Percentiles rank a stretch among this genome's conserved stretches.
These are phyloP conservation scores for Canavalia ensiformis DNA, from an alignment of 306 rosid species.

Conservation along the genomic window DNA sequence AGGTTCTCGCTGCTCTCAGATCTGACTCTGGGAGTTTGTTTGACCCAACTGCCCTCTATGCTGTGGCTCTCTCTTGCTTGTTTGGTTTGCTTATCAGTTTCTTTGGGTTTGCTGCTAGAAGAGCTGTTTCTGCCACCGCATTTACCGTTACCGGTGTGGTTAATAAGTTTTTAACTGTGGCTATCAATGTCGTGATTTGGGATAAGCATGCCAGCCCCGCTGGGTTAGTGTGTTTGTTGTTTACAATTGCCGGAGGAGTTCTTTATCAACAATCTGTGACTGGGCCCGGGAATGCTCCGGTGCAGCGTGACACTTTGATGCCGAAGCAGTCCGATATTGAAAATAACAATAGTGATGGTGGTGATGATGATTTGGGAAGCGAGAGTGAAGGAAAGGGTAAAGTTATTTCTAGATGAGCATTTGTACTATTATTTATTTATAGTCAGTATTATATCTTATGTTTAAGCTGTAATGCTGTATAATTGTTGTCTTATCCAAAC, in stretches of 20 bases:
- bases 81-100: slow-evolving; percentile 94
- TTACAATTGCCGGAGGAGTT: slow-evolving; percentile 86
- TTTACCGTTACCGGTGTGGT: slow-evolving; percentile 97
- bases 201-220: slow-evolving; percentile 94
- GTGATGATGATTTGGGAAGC: slow-evolving; percentile 53
- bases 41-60: slow-evolving; percentile 62
- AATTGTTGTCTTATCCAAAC: slow-evolving; percentile 43
- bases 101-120: slow-evolving; percentile 95
- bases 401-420: slow-evolving; percentile 67
- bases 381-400: slow-evolving; percentile 69
- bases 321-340: slow-evolving; percentile 62
- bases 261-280: slow-evolving; percentile 95
- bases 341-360: slow-evolving; percentile 7
- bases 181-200: slow-evolving; percentile 90
- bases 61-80: slow-evolving; percentile 79
- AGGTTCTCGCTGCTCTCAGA: slow-evolving; percentile 71
- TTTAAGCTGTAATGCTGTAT: slow-evolving; percentile 44
- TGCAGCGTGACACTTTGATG: slow-evolving; percentile 54
- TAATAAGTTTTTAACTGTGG: slow-evolving; percentile 92
- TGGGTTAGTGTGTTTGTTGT: slow-evolving; percentile 88
- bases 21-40: slow-evolving; percentile 64
- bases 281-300: slow-evolving; percentile 51
- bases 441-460: slow-evolving; percentile 1
- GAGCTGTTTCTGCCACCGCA: slow-evolving; percentile 92
- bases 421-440: slow-evolving; percentile 46